Evolutionary conservation across 257 asterid genomes (phyloP).

Genomic region (Solanum rostratum): DNA sequence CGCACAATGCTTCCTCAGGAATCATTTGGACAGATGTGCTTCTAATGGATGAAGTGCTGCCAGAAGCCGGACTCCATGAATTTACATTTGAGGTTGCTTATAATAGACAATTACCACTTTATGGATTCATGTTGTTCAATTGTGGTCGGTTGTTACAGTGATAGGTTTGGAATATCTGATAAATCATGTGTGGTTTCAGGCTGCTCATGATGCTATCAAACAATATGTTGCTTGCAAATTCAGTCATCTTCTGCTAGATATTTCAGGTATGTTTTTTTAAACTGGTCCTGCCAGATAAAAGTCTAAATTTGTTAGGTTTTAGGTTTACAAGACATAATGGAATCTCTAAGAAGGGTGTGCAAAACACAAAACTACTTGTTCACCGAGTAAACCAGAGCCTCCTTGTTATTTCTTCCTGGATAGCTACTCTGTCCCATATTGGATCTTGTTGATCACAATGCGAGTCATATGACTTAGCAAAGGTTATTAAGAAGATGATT

Average conservation of each 20-base stretch:
- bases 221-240: conserved; percentile 55
- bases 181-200: conserved; percentile 28
- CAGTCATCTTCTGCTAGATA: conserved; percentile 42
- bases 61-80: conserved; percentile 63
- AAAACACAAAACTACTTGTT: not conserved
- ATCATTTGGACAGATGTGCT: conserved; percentile 75
- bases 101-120: not conserved
- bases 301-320: not conserved
- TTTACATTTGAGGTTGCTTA: conserved; percentile 54
- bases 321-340: not conserved
- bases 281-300: not conserved
- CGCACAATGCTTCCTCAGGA: conserved; percentile 26
- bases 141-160: not conserved
- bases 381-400: not conserved
- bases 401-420: not conserved
- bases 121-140: not conserved
- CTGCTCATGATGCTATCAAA: conserved; percentile 60
- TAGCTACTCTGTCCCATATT: not conserved
- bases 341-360: not conserved
- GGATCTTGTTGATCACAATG: not conserved
- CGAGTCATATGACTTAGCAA: not conserved
- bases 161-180: conserved; percentile 1
- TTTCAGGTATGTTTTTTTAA: conserved; percentile 55
- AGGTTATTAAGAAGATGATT: not conserved
- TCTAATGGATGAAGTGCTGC: conserved; percentile 81